Evolutionary conservation across 495 filamentous ascomycete genomes (phyloP).

Genomic region (Aspergillus diversus): DNA sequence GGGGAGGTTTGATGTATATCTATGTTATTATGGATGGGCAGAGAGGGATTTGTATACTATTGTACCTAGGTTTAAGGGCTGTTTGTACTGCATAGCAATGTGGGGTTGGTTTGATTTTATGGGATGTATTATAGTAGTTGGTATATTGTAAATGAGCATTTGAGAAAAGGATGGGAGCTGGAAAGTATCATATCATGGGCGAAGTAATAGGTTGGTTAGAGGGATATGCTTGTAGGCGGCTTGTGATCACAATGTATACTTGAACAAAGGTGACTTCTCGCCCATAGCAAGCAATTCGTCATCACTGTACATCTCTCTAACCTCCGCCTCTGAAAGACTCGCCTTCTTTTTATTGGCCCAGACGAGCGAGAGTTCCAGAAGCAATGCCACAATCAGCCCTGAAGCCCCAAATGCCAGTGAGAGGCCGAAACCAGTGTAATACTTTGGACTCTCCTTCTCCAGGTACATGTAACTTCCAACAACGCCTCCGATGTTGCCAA

Average conservation of each 20-base stretch:
- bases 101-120: too few relatives aligned
- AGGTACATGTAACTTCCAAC: constrained; percentile 43
- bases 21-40: not conserved
- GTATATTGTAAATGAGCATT: too few relatives aligned
- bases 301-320: constrained; percentile 36
- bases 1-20: constrained; percentile 10
- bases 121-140: too few relatives aligned
- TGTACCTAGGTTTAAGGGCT: too few relatives aligned
- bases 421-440: constrained; percentile 39
- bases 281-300: constrained; percentile 47
- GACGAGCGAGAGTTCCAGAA: constrained; percentile 27
- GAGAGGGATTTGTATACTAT: not conserved
- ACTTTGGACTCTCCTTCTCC: constrained; percentile 32
- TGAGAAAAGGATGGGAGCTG: too few relatives aligned
- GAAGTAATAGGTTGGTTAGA: not conserved
- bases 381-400: constrained; percentile 26
- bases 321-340: constrained; percentile 33
- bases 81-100: too few relatives aligned
- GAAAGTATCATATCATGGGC: too few relatives aligned
- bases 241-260: constrained; percentile 31
- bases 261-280: constrained; percentile 46
- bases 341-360: constrained; percentile 31
- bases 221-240: not conserved
- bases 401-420: constrained; percentile 30
- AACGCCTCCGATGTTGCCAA: constrained; percentile 42